These are phyloP conservation scores for Russula sp. DNA, from an alignment of 768 basidiomycete species.

Conservation along the genomic window DNA sequence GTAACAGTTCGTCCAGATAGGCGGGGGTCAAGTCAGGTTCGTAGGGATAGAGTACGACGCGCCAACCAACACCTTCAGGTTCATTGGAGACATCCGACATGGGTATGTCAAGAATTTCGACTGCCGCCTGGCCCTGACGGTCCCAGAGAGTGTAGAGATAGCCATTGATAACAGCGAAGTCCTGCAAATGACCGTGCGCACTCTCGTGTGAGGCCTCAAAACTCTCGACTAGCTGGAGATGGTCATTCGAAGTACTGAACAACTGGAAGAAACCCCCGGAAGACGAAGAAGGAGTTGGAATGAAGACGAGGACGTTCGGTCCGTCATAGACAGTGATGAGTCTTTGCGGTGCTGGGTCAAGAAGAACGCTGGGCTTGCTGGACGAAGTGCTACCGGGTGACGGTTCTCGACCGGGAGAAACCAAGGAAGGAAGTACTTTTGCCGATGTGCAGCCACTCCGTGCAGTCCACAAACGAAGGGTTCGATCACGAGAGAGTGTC, in stretches of 20 bases:
- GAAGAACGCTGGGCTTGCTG: conserved; percentile 38
- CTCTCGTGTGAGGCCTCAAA: conserved; percentile 56
- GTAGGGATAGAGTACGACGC: conserved; percentile 49
- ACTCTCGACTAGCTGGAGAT: conserved; percentile 47
- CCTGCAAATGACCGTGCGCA: conserved; percentile 66
- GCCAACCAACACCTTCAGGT: conserved; percentile 40
- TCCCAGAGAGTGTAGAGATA: conserved; percentile 74
- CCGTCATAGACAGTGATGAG: conserved; percentile 60
- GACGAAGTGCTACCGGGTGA: conserved; percentile 29
- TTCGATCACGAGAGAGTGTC: conserved; percentile 82
- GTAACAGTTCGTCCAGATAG: conserved; percentile 80
- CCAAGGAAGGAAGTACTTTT: conserved; percentile 39
- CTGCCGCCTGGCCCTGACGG: conserved; percentile 63
- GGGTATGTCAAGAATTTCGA: conserved; percentile 49
- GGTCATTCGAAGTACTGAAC: conserved; percentile 47
- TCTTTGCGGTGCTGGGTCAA: conserved; percentile 54
- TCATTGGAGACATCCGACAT: conserved; percentile 31
- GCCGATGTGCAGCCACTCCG: conserved; percentile 66
- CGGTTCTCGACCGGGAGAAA: conserved; percentile 28
- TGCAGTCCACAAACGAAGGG: conserved; percentile 78
- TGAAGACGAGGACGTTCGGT: conserved; percentile 62
- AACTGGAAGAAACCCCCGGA: conserved; percentile 81
- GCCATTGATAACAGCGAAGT: conserved; percentile 52
- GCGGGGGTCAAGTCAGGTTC: conserved; percentile 75
- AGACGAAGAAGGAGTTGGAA: conserved; percentile 54